phyloP scores from a whole-genome alignment of 495 filamentous ascomycete genomes.

The Podospora pseudocomata region DNA sequence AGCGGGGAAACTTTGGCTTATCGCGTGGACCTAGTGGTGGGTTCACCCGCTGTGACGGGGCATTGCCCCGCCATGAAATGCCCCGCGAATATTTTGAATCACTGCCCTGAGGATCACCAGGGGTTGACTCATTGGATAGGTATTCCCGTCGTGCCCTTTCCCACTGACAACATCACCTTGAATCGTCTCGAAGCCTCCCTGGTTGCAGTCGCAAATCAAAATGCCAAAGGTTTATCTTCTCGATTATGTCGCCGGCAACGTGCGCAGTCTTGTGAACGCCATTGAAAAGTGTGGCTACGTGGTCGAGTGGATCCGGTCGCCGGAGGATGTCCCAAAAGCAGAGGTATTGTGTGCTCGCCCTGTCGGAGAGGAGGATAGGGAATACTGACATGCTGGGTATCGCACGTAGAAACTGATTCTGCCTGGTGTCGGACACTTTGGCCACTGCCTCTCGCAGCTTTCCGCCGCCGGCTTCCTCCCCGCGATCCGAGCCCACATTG shows the following conservation, averaged over 20 bases:
- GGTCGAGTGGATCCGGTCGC: constrained; percentile 86
- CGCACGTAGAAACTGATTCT: constrained; percentile 75
- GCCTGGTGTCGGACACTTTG: constrained; percentile 95
- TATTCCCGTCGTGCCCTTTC: not conserved
- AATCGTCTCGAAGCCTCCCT: not conserved
- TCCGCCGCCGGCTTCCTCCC: constrained; percentile 73
- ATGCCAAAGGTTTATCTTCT: constrained; percentile 94
- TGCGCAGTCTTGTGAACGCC: constrained; percentile 92
- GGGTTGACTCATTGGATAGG: constrained; percentile 5
- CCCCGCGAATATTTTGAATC: constrained; percentile 1
- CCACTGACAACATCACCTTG: not conserved
- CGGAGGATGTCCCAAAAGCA: constrained; percentile 76
- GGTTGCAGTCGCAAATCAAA: constrained; percentile 16
- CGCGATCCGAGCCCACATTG: constrained; percentile 74
- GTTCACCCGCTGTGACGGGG: constrained; percentile 5
- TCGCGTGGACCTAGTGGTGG: not conserved
- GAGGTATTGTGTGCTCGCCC: constrained; percentile 53
- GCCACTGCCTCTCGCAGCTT: constrained; percentile 86
- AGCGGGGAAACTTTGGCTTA: not conserved
- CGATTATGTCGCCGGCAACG: constrained; percentile 76
- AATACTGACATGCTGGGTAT: not conserved
- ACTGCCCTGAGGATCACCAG: not conserved
- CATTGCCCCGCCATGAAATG: constrained; percentile 6
- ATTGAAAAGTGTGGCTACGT: constrained; percentile 91
- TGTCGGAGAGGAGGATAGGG: not conserved